phyloP scores from a whole-genome alignment of 1,284 basidiomycete genomes.

The Ceratobasidium sp. region DNA sequence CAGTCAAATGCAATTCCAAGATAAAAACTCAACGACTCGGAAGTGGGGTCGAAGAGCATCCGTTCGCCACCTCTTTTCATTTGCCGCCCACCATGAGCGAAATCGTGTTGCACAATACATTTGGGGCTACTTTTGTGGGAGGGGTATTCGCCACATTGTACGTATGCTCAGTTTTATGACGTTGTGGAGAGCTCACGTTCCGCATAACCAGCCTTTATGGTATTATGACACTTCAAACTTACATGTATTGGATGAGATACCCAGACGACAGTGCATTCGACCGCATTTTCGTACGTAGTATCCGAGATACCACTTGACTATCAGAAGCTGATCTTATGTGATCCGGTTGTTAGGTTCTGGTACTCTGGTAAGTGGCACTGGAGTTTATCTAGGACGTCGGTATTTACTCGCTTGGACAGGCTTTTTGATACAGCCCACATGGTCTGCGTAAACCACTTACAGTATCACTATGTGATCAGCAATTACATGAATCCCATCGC shows the following conservation, averaged over 20 bases:
- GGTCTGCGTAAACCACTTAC: conserved; percentile 20
- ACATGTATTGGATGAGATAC: conserved; percentile 26
- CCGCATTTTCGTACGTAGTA: conserved; percentile 19
- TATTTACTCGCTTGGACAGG: conserved; percentile 5
- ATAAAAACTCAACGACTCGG: no score
- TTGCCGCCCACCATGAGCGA: no score
- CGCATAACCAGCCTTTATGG: conserved; percentile 5
- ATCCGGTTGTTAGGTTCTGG: background rate
- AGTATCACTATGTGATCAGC: conserved; percentile 45
- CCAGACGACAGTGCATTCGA: conserved; percentile 15
- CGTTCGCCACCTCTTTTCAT: no score
- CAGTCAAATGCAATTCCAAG: no score
- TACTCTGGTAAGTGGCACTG: conserved; percentile 5
- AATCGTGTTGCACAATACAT: no score
- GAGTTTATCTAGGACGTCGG: background rate
- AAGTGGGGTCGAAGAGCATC: no score
- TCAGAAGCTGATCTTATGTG: background rate
- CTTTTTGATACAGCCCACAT: conserved; percentile 14
- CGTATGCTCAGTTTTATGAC: background rate
- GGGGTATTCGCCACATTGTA: background rate
- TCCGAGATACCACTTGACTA: background rate
- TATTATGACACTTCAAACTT: conserved; percentile 17
- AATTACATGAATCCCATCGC: conserved; percentile 45
- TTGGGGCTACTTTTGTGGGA: background rate
- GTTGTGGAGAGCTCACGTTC: background rate